phyloP scores from a whole-genome alignment of 148 eudicot species.

The Oxyria digyna region DNA sequence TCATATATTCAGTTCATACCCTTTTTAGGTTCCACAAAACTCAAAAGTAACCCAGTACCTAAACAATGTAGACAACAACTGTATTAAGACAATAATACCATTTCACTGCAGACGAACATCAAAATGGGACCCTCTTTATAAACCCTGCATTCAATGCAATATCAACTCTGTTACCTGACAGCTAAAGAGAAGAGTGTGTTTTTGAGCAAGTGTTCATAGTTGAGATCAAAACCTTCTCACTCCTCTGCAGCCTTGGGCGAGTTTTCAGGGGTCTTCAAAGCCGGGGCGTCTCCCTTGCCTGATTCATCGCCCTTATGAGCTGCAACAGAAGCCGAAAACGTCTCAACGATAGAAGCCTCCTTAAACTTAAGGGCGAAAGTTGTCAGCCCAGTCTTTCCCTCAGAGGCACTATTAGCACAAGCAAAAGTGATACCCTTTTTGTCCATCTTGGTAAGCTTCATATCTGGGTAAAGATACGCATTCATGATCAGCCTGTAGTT shows the following conservation, averaged over 20 bases:
- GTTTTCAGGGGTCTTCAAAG: constrained; percentile 61
- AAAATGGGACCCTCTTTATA: neutral
- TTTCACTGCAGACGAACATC: neutral
- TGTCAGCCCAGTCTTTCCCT: constrained; percentile 58
- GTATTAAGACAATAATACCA: neutral
- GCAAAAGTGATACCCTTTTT: constrained; percentile 91
- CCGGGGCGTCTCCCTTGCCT: constrained; percentile 11
- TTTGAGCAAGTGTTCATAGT: neutral
- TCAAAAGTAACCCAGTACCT: neutral
- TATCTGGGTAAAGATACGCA: constrained; percentile 68
- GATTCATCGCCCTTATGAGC: constrained; percentile 34
- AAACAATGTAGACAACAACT: neutral
- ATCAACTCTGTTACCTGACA: neutral
- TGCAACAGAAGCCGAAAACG: constrained; percentile 48
- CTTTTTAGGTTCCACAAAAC: neutral
- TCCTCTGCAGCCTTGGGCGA: constrained; percentile 61
- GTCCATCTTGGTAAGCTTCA: constrained; percentile 93
- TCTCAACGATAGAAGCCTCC: constrained; percentile 59
- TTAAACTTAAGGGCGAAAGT: constrained; percentile 88
- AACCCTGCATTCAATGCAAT: neutral
- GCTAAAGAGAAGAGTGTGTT: neutral
- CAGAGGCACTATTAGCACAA: constrained; percentile 63
- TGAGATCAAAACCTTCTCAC: neutral
- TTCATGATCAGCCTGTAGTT: constrained; percentile 81
- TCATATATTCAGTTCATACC: constrained; percentile 8